These are phyloP conservation scores for Fusarium marasasianum DNA, from an alignment of 2,329 filamentous ascomycete genomes.

Conservation along the genomic window DNA sequence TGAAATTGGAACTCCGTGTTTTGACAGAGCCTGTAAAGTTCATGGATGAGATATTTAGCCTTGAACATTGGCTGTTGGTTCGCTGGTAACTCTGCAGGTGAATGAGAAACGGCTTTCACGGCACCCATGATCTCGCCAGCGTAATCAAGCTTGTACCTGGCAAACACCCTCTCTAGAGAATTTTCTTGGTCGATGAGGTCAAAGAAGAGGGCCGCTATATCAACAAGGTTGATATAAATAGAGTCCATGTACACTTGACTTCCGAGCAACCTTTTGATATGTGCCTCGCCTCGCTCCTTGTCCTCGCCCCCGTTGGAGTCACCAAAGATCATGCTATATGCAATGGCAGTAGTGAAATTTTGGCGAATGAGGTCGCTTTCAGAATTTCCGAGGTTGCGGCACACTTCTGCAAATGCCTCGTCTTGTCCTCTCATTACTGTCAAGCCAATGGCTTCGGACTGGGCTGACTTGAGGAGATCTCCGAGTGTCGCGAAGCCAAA, in stretches of 20 bases:
- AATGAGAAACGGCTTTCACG: constrained; percentile 76
- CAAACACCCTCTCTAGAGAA: constrained; percentile 73
- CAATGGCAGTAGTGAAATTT: constrained; percentile 81
- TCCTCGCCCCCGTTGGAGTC: constrained; percentile 44
- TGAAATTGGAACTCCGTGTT: constrained; percentile 71
- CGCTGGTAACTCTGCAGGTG: constrained; percentile 71
- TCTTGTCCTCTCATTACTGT: constrained; percentile 83
- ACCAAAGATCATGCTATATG: constrained; percentile 80
- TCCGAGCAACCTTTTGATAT: constrained; percentile 76
- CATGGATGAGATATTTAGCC: constrained; percentile 77
- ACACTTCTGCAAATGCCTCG: constrained; percentile 68
- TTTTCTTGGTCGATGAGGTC: constrained; percentile 81
- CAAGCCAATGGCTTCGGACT: constrained; percentile 81
- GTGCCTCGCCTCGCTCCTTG: constrained; percentile 68
- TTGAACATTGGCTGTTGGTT: constrained; percentile 90
- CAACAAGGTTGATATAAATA: constrained; percentile 75
- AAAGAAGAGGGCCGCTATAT: constrained; percentile 80
- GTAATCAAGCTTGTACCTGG: constrained; percentile 65
- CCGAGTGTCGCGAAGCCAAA: constrained; percentile 79
- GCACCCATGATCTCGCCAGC: constrained; percentile 71
- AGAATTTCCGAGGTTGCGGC: constrained; percentile 62
- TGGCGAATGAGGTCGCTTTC: constrained; percentile 67
- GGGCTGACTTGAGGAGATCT: constrained; percentile 75
- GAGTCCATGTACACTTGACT: constrained; percentile 69
- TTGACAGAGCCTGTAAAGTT: constrained; percentile 81